Evolutionary conservation across 148 eudicot genomes (phyloP).

Genomic region (Camellia granthamiana): DNA sequence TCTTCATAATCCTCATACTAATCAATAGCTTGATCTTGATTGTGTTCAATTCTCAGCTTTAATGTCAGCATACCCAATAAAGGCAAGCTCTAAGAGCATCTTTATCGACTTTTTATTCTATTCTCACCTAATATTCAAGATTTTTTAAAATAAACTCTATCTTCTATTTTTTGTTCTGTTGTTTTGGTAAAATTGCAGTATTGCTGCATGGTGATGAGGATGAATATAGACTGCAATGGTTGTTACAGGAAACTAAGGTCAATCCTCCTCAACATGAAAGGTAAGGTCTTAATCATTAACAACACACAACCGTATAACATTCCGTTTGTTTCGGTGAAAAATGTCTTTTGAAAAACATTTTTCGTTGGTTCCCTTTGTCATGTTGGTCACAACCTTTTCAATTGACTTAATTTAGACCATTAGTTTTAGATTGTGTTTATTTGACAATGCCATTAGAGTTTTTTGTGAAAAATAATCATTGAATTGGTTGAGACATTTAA

Average conservation of each 20-base stretch:
- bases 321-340: too few species aligned
- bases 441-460: too few species aligned
- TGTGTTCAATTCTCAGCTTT: neutral
- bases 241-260: constrained; percentile 46
- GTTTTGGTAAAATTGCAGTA: constrained; percentile 20
- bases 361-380: too few species aligned
- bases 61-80: constrained; percentile 11
- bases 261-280: constrained; percentile 47
- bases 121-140: neutral
- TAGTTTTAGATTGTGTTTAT: too few species aligned
- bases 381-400: too few species aligned
- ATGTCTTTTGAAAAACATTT: too few species aligned
- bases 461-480: too few species aligned
- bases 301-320: neutral
- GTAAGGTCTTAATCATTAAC: constrained; percentile 16
- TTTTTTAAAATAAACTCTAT: neutral
- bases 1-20: neutral
- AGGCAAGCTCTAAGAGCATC: constrained; percentile 15
- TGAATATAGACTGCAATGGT: constrained; percentile 45
- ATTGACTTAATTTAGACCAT: too few species aligned
- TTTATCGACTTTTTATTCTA: neutral
- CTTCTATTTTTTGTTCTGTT: neutral
- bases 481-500: too few species aligned
- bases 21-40: neutral
- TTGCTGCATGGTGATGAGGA: constrained; percentile 47